Evolutionary conservation across 192 early-diverging fungal genomes (phyloP).

Genomic region (Backusella macrospora): DNA sequence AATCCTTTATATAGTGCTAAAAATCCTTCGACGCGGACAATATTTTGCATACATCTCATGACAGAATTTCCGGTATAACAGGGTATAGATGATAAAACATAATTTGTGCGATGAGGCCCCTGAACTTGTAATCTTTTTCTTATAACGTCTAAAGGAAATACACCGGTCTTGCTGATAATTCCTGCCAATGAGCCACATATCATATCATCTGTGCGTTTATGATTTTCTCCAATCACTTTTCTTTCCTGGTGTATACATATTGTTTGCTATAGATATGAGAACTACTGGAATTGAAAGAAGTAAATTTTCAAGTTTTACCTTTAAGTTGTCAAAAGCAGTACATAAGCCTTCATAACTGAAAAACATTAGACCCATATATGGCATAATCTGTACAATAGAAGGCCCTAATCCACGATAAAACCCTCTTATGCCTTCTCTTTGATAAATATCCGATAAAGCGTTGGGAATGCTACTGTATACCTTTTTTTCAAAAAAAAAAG

Average conservation of each 20-base stretch:
- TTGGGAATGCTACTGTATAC: constrained; percentile 68
- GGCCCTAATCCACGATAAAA: constrained; percentile 89
- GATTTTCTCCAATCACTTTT: constrained; percentile 19
- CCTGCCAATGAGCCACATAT: constrained; percentile 82
- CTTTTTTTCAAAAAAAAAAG: constrained; percentile 16
- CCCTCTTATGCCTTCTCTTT: constrained; percentile 76
- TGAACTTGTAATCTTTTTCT: constrained; percentile 77
- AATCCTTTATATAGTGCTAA: constrained; percentile 89
- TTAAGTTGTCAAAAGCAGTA: constrained; percentile 41
- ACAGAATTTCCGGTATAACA: constrained; percentile 51
- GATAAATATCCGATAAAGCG: constrained; percentile 69
- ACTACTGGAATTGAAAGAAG: neutral
- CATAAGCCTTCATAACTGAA: constrained; percentile 71
- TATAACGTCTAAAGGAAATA: constrained; percentile 92
- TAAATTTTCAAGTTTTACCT: constrained; percentile 28
- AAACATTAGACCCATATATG: constrained; percentile 95
- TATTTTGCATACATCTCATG: constrained; percentile 59
- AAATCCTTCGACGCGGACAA: constrained; percentile 76
- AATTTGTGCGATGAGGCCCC: constrained; percentile 46
- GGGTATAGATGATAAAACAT: neutral
- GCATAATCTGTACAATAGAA: constrained; percentile 85
- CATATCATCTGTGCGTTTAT: constrained; percentile 62
- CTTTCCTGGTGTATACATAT: constrained; percentile 21
- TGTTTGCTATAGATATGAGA: neutral
- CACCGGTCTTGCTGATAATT: constrained; percentile 76